Evolutionary conservation across 2,329 filamentous ascomycete genomes (phyloP).

Genomic region (Diaporthe citrichinensis): DNA sequence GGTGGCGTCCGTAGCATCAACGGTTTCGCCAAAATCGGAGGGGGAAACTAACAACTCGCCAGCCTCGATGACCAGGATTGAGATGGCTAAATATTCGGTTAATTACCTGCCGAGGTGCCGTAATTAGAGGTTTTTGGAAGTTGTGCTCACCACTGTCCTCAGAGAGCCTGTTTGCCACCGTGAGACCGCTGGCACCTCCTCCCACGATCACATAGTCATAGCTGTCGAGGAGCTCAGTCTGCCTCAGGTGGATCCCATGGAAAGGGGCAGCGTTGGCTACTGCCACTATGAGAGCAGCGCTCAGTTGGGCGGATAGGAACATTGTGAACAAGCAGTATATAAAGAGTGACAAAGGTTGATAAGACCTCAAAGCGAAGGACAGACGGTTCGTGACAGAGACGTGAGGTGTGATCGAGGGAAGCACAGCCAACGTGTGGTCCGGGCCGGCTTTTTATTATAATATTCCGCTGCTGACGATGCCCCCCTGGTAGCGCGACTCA

Average conservation of each 20-base stretch:
- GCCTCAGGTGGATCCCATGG: slow-evolving; percentile 20
- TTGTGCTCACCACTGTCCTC: slow-evolving; percentile 44
- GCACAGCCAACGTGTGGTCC: background rate
- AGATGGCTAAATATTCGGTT: slow-evolving; percentile 42
- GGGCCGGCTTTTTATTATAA: slow-evolving; percentile 16
- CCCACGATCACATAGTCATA: slow-evolving; percentile 41
- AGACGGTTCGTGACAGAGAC: background rate
- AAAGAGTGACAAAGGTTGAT: slow-evolving; percentile 6
- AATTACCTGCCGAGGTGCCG: background rate
- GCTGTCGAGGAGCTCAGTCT: slow-evolving; percentile 17
- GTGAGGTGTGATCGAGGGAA: background rate
- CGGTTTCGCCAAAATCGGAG: slow-evolving; percentile 3
- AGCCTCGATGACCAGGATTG: slow-evolving; percentile 50
- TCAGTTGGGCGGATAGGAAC: slow-evolving; percentile 12
- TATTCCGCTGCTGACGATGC: background rate
- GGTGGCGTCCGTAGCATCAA: slow-evolving; percentile 31
- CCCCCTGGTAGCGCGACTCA: slow-evolving; percentile 16
- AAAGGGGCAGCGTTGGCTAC: slow-evolving; percentile 35
- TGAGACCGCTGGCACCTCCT: slow-evolving; percentile 42
- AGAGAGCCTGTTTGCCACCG: slow-evolving; percentile 48
- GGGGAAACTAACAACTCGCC: slow-evolving; percentile 36
- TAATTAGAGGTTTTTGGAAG: background rate
- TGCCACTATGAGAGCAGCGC: slow-evolving; percentile 13
- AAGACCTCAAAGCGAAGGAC: slow-evolving; percentile 25
- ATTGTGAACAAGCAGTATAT: slow-evolving; percentile 15